Percentiles rank a stretch among this genome's conserved stretches.
Conservation (phyloP, 345 rosid species). For the Gossypium stocksii region DNA sequence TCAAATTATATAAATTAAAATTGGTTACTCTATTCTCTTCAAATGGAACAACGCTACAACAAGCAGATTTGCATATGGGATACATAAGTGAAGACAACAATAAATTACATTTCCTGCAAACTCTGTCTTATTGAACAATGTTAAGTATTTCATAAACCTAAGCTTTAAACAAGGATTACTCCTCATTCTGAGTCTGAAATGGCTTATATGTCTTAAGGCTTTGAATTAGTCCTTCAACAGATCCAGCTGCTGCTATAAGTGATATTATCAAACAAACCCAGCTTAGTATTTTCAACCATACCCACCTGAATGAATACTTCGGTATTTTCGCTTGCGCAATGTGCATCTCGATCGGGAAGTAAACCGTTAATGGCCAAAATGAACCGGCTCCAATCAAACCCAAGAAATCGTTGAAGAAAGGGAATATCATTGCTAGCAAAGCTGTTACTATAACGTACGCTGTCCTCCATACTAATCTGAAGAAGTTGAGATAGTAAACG, state of each 20-base stretch:
- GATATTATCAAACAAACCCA: conserved; percentile 57
- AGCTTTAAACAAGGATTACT: not conserved
- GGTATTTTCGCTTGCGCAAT: conserved; percentile 44
- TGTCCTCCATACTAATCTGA: conserved; percentile 75
- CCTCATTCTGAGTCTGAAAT: conserved; percentile 28
- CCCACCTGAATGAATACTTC: conserved; percentile 61
- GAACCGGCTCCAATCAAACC: conserved; percentile 73
- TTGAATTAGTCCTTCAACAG: conserved; percentile 53
- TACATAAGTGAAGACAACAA: conserved; percentile 12
- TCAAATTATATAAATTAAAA: too few species aligned
- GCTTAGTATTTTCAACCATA: conserved; percentile 50
- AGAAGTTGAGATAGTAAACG: conserved; percentile 42
- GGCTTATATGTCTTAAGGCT: conserved; percentile 66
- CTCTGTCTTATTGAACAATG: conserved; percentile 11
- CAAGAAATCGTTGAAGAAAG: conserved; percentile 81
- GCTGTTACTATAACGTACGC: conserved; percentile 55
- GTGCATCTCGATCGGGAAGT: conserved; percentile 83
- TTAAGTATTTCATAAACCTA: conserved; percentile 3
- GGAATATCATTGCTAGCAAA: conserved; percentile 70
- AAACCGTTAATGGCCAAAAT: conserved; percentile 87
- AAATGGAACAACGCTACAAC: not conserved
- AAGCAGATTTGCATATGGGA: not conserved
- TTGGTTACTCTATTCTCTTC: not conserved
- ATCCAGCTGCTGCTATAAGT: conserved; percentile 57
- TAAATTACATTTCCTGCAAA: conserved; percentile 1